Conservation (phyloP, 1,139 yeast genomes). For the Kodamaea derodonti region DNA sequence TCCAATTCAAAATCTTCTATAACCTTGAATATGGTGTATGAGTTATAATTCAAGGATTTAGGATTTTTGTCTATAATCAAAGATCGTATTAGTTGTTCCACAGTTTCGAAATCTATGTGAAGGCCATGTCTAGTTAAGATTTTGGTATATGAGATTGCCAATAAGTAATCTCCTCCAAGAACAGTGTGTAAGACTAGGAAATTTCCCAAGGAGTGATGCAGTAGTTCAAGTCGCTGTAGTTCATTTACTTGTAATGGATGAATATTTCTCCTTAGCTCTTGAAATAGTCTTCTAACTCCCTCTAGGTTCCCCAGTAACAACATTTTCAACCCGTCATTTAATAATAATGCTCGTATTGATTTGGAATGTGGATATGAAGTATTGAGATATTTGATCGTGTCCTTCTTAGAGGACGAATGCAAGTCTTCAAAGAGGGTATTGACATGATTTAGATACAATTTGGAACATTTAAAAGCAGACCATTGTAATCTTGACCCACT, state of each 20-base stretch:
- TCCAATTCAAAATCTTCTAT: constrained; percentile 5
- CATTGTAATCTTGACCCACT: constrained; percentile 12
- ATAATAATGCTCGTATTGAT: constrained; percentile 19
- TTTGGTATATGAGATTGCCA: constrained; percentile 18
- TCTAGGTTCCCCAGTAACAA: constrained; percentile 9
- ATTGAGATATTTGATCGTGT: constrained; percentile 15
- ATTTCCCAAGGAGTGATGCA: constrained; percentile 6
- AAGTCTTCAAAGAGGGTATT: constrained; percentile 18
- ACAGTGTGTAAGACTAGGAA: constrained; percentile 9
- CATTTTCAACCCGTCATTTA: constrained; percentile 16
- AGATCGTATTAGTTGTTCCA: constrained; percentile 6
- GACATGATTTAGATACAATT: constrained; percentile 11
- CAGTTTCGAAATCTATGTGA: constrained; percentile 2
- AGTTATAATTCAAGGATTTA: constrained; percentile 9
- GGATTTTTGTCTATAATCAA: constrained; percentile 9
- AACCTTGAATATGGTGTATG: constrained; percentile 11
- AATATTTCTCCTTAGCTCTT: constrained; percentile 5
- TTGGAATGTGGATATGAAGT: constrained; percentile 14
- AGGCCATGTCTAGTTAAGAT: constrained; percentile 4
- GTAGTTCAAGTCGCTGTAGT: neutral
- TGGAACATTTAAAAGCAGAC: constrained; percentile 14
- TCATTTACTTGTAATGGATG: constrained; percentile 2
- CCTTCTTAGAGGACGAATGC: constrained; percentile 17
- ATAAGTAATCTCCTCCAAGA: constrained; percentile 20
- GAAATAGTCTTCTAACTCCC: constrained; percentile 5